Evolutionary conservation across 306 rosid genomes (phyloP).

Genomic region (Sphenostylis stenocarpa): DNA sequence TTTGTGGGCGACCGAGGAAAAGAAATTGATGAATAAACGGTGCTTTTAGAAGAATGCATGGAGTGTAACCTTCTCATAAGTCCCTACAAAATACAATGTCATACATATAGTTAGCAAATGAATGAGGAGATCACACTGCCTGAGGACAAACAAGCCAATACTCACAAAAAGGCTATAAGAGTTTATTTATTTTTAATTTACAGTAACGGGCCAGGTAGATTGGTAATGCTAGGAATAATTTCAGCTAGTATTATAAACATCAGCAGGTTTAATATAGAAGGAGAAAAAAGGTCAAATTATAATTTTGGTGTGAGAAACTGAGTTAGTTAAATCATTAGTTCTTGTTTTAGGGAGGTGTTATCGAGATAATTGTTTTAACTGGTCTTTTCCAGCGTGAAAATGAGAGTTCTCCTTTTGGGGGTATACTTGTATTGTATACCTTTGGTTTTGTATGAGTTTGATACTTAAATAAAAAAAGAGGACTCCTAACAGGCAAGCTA

Average conservation of each 20-base stretch:
- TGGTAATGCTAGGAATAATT: neutral
- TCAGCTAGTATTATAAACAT: neutral
- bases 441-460: neutral
- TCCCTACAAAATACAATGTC: conserved; percentile 40
- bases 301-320: neutral
- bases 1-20: conserved; percentile 27
- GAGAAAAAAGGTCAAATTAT: neutral
- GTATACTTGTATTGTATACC: neutral
- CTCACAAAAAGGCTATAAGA: neutral
- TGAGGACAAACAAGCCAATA: conserved; percentile 11
- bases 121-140: neutral
- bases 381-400: neutral
- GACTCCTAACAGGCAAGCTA: neutral
- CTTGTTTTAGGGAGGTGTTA: neutral
- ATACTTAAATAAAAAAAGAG: neutral
- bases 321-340: neutral
- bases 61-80: conserved; percentile 68
- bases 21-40: conserved; percentile 45
- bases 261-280: neutral
- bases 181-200: neutral
- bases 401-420: neutral
- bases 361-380: too few relatives aligned
- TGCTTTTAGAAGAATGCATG: conserved; percentile 52
- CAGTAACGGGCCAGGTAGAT: neutral
- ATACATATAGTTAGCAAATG: conserved; percentile 18